Evolutionary conservation across 352 stramenopile species (phyloP), one percentile per base, ranked within the genome.

Genomic region (Globisporangium heterothallicum): DNA sequence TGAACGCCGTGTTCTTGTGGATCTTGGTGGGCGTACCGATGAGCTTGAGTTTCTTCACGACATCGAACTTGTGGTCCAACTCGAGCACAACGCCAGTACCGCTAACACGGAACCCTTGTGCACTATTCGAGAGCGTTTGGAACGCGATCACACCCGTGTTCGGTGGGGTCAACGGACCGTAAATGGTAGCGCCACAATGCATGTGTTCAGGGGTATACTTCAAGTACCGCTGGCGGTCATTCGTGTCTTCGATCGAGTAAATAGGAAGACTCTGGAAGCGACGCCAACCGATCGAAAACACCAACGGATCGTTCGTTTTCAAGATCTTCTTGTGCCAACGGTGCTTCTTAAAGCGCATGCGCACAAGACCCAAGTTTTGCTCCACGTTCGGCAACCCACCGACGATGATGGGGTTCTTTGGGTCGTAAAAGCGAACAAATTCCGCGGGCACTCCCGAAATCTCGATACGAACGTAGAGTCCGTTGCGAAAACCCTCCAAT

Each of bases 191-290:
- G 50, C 95, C 86, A 55, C 97, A 99, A 77, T 99, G 97, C 97
- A 99, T 99, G 81, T 99, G 96, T 70, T 99, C 97, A 0, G 97
- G 97, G n/a, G 97, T 99, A 73, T 94, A 99, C 76, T 99, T 99
- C 49, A 99, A 77, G 62, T 93, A 95, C 38, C 92, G 79, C 64
- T 98, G 89, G 2, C 96, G 86, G 40, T 98, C 94, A 66, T 99
- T 99, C 53, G 92, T 82, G 68, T 99, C 97, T 70, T 99, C 96
- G 13, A 98, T 98, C 29, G 93, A 98, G 68, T 98, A 99, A n/a
- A 99, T 61, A 6, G 97, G 97, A 46, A 99, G 80, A 62, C 89
- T 98, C 70, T 99, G 97, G 74, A 99, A 99, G 16, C 97, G 86
- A 10, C 97, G 88, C 97, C 97, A 99, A 12, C 97, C 97, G 49